Evolutionary conservation across 106 monocot genomes (phyloP), one percentile per base, ranked within the genome.

Genomic region (Apostasia ramifera): DNA sequence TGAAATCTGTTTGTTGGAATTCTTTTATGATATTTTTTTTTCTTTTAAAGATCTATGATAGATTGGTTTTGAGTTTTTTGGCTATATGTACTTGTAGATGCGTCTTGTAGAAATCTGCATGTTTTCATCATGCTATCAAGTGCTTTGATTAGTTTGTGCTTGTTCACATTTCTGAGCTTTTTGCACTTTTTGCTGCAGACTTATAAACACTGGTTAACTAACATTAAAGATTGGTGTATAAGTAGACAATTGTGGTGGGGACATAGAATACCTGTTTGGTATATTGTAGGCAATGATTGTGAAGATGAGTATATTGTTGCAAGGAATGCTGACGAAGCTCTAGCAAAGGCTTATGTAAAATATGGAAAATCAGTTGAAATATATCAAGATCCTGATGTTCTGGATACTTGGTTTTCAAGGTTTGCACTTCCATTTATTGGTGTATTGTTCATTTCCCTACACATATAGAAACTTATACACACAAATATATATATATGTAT

Each of bases 371-470:
- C 83, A 53, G 92, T 85, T n/a, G 97, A 90, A 75, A 89, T 98
- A 61, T 98, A 92, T 66, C 97, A 98, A 87, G 97, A 98, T 80
- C 92, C 92, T 74, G 97, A 98, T 81, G 97, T 98, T 53, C 82
- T 98, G 58, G 97, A 98, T 74, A 98, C 92, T 57, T 92, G 97
- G 97, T 98, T 98, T 81, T 98, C 97, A 63, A 98, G 97, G 97
- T 98, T 67, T 62, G 70, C 50, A 72, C 55, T 72, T 14, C 2
- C 55, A 41, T 10, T 12, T 50, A 63, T 43, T 65, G 65, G 26
- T 26, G 26, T 26, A 0, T 26, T 26, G 26, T 26, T 26, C 26
- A 26, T 26, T 26, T 26, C 26, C 26, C 26, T 26, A 26, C 26
- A 26, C 26, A 26, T 26, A 26, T 26, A 26, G 26, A 26, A 26